Percentiles rank a stretch among this genome's conserved stretches.
Conservation (phyloP, 2,329 filamentous ascomycete species). For the Dothidotthia symphoricarpi region DNA sequence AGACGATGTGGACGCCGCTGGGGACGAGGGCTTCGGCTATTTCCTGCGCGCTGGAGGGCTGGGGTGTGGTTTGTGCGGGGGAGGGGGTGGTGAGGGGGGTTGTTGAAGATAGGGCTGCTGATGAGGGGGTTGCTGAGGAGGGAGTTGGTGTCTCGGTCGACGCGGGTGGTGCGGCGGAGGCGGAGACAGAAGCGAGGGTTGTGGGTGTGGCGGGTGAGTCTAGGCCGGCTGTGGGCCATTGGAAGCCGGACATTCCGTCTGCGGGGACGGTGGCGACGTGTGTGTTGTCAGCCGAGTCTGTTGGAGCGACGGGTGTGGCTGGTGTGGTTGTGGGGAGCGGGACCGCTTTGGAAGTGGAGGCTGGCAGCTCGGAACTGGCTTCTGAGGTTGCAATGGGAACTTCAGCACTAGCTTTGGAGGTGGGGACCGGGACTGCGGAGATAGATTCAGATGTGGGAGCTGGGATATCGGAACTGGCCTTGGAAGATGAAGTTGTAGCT, state of each 20-base stretch:
- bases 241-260: constrained; percentile 21
- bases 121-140: constrained; percentile 4
- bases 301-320: constrained; percentile 2
- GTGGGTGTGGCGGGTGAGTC: constrained; percentile 6
- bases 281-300: constrained; percentile 6
- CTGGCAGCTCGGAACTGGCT: not conserved
- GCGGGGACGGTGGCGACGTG: constrained; percentile 7
- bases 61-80: constrained; percentile 1
- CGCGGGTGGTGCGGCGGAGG: constrained; percentile 6
- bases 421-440: constrained; percentile 1
- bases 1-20: constrained; percentile 8
- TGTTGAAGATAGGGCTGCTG: not conserved
- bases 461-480: not conserved
- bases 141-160: constrained; percentile 4
- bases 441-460: not conserved
- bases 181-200: not conserved
- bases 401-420: too few species aligned
- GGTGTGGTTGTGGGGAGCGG: constrained; percentile 1
- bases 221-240: constrained; percentile 16
- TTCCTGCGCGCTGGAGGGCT: too few species aligned
- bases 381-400: too few species aligned
- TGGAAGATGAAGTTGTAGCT: not conserved
- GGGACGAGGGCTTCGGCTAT: constrained; percentile 5
- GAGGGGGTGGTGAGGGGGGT: too few species aligned
- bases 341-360: not conserved